These are phyloP conservation scores for Albifimbria verrucaria DNA, from an alignment of 2,329 filamentous ascomycete species.

Conservation along the genomic window DNA sequence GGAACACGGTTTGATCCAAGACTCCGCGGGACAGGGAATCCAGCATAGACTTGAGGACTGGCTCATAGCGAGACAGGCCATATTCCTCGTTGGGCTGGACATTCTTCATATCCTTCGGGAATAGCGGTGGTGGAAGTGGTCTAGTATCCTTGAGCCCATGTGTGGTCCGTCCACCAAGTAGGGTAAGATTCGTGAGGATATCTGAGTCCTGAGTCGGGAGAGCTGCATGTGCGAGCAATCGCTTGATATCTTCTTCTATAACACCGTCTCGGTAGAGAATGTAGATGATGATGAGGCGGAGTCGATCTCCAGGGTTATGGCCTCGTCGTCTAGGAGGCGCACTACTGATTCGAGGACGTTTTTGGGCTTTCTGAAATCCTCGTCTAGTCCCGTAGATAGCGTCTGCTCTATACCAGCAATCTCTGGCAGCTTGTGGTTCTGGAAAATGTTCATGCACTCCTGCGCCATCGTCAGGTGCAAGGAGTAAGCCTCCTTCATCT, in stretches of 20 bases:
- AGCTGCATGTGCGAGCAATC: conserved; percentile 78
- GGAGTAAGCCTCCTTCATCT: conserved; percentile 93
- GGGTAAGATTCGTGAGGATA: conserved; percentile 72
- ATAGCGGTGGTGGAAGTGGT: conserved; percentile 63
- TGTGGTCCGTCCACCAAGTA: conserved; percentile 73
- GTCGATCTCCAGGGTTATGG: conserved; percentile 67
- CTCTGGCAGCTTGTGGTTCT: conserved; percentile 79
- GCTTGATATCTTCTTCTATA: conserved; percentile 76
- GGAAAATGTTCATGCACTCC: conserved; percentile 93
- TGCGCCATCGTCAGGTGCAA: conserved; percentile 95
- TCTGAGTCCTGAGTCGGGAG: conserved; percentile 72
- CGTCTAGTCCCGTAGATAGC: conserved; percentile 86
- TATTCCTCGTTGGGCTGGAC: conserved; percentile 68
- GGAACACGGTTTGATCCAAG: conserved; percentile 65
- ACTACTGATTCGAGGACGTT: conserved; percentile 83
- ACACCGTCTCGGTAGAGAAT: conserved; percentile 83
- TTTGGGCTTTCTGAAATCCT: conserved; percentile 88
- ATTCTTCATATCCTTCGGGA: conserved; percentile 61
- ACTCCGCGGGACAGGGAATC: conserved; percentile 68
- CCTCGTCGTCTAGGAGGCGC: conserved; percentile 81
- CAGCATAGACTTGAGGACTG: conserved; percentile 77
- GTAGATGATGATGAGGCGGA: conserved; percentile 84
- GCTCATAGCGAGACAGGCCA: conserved; percentile 81
- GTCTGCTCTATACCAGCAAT: conserved; percentile 87
- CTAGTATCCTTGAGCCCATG: conserved; percentile 72